Evolutionary conservation across 2,329 filamentous ascomycete genomes (phyloP).

Genomic region (Pestalotiopsis sp.): DNA sequence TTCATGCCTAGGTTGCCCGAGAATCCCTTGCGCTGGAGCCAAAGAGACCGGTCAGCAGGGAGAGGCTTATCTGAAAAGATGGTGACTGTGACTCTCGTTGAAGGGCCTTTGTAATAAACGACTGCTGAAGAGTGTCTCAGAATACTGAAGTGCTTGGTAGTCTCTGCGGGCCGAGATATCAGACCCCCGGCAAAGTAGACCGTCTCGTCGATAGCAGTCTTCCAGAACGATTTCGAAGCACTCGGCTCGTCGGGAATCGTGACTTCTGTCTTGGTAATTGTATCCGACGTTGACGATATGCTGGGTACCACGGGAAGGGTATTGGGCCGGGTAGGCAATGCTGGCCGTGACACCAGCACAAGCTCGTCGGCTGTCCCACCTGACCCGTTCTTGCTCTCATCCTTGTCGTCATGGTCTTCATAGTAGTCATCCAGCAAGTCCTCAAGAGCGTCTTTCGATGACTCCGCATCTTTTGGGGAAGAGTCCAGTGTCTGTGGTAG

Average conservation of each 20-base stretch:
- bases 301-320: constrained; percentile 2
- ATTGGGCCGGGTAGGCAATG: constrained; percentile 4
- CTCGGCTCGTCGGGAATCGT: neutral
- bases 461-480: neutral
- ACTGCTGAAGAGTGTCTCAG: constrained; percentile 66
- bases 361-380: neutral
- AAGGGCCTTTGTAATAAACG: constrained; percentile 66
- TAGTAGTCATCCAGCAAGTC: constrained; percentile 11
- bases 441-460: constrained; percentile 8
- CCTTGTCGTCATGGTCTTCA: neutral
- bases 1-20: constrained; percentile 70
- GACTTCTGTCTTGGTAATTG: neutral
- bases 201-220: constrained; percentile 56
- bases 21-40: constrained; percentile 69
- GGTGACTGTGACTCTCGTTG: constrained; percentile 65
- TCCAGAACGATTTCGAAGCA: constrained; percentile 39
- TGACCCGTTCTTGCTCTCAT: neutral
- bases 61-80: constrained; percentile 62
- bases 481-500: neutral
- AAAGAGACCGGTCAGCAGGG: constrained; percentile 60
- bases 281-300: neutral
- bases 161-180: constrained; percentile 63
- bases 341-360: constrained; percentile 5
- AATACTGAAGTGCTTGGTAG: constrained; percentile 66
- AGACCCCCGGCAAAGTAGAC: constrained; percentile 68